Percentiles rank a stretch among this genome's conserved stretches.
Evolutionary conservation across 768 basidiomycete genomes (phyloP).

Genomic region (Tephrocybe sp.): DNA sequence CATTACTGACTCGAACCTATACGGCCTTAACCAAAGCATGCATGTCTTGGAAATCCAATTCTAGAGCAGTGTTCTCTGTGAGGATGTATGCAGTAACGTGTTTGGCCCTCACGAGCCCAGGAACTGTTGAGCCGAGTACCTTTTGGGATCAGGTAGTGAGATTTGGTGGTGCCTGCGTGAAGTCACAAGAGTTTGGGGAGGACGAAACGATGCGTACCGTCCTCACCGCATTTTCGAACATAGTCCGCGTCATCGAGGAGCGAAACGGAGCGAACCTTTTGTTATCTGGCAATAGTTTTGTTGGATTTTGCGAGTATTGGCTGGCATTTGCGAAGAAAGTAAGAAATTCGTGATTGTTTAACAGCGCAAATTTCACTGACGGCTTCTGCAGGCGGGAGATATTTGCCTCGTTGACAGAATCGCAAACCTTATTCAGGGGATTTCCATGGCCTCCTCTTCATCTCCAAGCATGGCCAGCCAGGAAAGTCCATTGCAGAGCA

Average conservation of each 20-base stretch:
- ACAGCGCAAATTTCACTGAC: too few species aligned
- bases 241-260: constrained; percentile 41
- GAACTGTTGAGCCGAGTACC: constrained; percentile 46
- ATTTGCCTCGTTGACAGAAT: constrained; percentile 48
- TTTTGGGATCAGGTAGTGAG: constrained; percentile 75
- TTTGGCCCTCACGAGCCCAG: constrained; percentile 43
- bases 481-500: not conserved
- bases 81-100: constrained; percentile 49
- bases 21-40: constrained; percentile 48
- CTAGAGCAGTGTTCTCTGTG: constrained; percentile 29
- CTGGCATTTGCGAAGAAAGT: constrained; percentile 66
- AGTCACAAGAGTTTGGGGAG: constrained; percentile 28
- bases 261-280: constrained; percentile 38
- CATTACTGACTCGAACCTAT: constrained; percentile 60
- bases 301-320: constrained; percentile 73
- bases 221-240: constrained; percentile 40
- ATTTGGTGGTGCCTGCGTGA: constrained; percentile 46
- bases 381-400: constrained; percentile 56
- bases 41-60: constrained; percentile 18
- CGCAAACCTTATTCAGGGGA: constrained; percentile 34
- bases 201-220: constrained; percentile 36
- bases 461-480: constrained; percentile 4
- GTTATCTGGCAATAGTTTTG: constrained; percentile 50
- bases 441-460: constrained; percentile 18
- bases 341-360: too few species aligned